Conservation (phyloP, 768 basidiomycete species). For the Trametes villosa region DNA sequence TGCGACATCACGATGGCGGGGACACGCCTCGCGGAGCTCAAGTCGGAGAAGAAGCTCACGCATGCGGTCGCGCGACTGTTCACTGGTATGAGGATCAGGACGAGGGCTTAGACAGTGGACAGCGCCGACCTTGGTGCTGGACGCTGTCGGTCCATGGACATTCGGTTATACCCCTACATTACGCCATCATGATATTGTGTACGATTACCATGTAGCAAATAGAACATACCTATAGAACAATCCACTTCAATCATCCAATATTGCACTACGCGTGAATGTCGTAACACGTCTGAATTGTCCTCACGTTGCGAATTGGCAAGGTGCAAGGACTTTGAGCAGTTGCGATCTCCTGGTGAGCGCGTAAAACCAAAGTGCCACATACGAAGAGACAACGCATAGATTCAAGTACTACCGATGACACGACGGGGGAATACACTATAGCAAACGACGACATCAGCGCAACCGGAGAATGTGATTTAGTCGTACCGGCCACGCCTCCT, state of each 20-base stretch:
- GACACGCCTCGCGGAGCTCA: conserved; percentile 13
- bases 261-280: not conserved
- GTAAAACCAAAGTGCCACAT: too few relatives aligned
- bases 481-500: conserved; percentile 36
- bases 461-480: not conserved
- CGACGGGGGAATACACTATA: not conserved
- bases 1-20: conserved; percentile 13
- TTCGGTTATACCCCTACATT: not conserved
- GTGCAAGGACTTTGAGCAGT: too few relatives aligned
- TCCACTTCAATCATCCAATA: not conserved
- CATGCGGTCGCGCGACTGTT: conserved; percentile 4
- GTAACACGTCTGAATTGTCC: too few relatives aligned
- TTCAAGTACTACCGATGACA: conserved; percentile 2
- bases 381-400: not conserved
- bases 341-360: too few relatives aligned
- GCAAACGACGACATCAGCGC: not conserved
- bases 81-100: conserved; percentile 5
- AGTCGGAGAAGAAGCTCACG: conserved; percentile 2
- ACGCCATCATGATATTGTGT: not conserved
- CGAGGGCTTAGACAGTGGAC: conserved; percentile 1
- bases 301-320: too few relatives aligned
- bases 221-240: not conserved
- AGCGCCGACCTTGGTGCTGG: conserved; percentile 12
- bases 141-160: conserved; percentile 3
- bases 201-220: conserved; percentile 3